Percentiles rank a stretch among this genome's conserved stretches.
Conservation (phyloP, 106 monocot species). For the Phalaenopsis equestris region DNA sequence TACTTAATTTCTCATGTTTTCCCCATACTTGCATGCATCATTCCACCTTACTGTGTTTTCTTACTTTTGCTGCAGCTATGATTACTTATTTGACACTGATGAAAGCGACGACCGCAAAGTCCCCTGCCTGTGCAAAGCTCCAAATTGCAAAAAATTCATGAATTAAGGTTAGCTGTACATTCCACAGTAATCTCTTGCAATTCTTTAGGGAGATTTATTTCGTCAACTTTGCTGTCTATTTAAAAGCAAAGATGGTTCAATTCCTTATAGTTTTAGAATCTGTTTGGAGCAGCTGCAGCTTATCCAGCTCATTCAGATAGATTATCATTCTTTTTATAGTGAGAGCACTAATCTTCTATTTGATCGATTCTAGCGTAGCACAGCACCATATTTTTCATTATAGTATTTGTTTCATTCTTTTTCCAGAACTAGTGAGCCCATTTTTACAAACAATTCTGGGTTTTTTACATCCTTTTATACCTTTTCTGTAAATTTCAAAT, state of each 20-base stretch:
- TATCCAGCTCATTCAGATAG: not conserved
- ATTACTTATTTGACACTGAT: constrained; percentile 77
- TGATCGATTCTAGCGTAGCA: not conserved
- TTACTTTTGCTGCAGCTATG: constrained; percentile 40
- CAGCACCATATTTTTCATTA: not conserved
- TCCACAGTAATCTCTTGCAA: not conserved
- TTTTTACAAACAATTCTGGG: too few species aligned
- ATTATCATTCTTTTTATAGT: not conserved
- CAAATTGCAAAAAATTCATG: constrained; percentile 75
- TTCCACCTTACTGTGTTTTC: not conserved
- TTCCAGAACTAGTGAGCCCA: not conserved
- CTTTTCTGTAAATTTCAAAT: too few species aligned
- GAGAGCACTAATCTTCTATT: not conserved
- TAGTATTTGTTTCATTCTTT: not conserved
- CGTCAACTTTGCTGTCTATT: not conserved
- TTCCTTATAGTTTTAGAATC: not conserved
- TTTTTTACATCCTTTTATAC: too few species aligned
- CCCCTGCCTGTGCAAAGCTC: constrained; percentile 60
- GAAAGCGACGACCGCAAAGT: constrained; percentile 68
- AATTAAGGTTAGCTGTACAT: constrained; percentile 30
- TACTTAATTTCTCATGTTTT: too few species aligned
- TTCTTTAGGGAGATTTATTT: not conserved
- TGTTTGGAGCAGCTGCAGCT: too few species aligned
- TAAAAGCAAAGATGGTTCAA: not conserved
- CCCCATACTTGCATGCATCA: too few species aligned